phyloP scores from a whole-genome alignment of 768 basidiomycete species.

The Pilatotrama ljubarskyi region DNA sequence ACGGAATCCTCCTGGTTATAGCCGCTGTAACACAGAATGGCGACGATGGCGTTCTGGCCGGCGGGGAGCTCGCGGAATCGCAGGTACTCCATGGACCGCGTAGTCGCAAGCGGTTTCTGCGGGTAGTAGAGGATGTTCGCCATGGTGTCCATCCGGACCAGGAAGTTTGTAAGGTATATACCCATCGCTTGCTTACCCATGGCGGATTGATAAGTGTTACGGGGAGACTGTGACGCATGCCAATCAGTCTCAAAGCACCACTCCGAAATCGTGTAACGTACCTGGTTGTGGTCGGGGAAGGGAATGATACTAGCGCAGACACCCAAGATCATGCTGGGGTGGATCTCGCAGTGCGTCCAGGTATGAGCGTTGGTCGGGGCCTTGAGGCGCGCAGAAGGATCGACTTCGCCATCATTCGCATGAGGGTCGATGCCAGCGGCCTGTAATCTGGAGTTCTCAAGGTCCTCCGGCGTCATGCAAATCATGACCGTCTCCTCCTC shows the following conservation, averaged over 20 bases:
- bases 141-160: constrained; percentile 99
- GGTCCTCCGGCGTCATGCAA: constrained; percentile 95
- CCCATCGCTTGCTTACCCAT: constrained; percentile 99
- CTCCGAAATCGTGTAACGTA: constrained; percentile 36
- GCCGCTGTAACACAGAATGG: constrained; percentile 97
- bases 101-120: constrained; percentile 97
- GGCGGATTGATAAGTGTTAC: constrained; percentile 99
- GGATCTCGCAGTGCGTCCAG: constrained; percentile 99
- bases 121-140: constrained; percentile 99
- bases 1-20: constrained; percentile 99
- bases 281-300: constrained; percentile 99
- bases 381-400: constrained; percentile 88
- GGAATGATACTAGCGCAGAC: constrained; percentile 99
- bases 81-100: constrained; percentile 98
- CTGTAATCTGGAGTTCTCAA: constrained; percentile 79
- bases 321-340: constrained; percentile 98
- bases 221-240: constrained; percentile 71
- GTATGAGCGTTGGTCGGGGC: constrained; percentile 82
- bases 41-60: constrained; percentile 98
- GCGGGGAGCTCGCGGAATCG: constrained; percentile 98
- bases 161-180: constrained; percentile 96
- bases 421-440: constrained; percentile 58
- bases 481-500: constrained; percentile 99
- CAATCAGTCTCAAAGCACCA: neutral
- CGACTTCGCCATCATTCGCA: constrained; percentile 69